Evolutionary conservation across 2,329 filamentous ascomycete genomes (phyloP), one percentile per base, ranked within the genome.

Genomic region (Xylariaceae sp.): DNA sequence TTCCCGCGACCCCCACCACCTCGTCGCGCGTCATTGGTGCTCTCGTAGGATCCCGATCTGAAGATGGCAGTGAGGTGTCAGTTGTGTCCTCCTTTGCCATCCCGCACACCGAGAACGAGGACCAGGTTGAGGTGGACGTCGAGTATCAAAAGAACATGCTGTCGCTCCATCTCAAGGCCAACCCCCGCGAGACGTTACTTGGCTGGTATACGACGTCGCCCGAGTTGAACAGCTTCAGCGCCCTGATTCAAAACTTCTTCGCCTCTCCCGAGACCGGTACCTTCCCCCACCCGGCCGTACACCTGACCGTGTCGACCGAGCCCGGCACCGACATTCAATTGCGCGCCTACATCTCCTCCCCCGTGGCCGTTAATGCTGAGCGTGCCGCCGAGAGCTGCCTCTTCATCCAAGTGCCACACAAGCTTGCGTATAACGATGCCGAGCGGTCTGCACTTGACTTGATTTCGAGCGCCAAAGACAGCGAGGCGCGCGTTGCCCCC

Each of bases 81-180:
- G 94, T 99, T 68, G 86, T 90, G 70, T 95, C 90, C 70, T 92
- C 90, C 77, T 99, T 99, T 72, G 94, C 94, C 64, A 95, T 99
- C 69, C 92, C 92, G 63, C 94, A 99, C 79, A 97, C 92, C 64
- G 94, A 99, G 77, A 96, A 92, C 65, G 88, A 92, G 71, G 94
- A 99, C 75, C 94, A 99, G 76, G 94, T 99, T 67, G 94, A 99
- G 76, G 94, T 99, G 61, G 94, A 99, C 72, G 95, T 99, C 81
- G 94, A 99, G 76, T 99, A 97, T 76, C 94, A 99, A 78, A 97
- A 97, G 83, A 92, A 92, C 74, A 99, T 99, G 94, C 86, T 97
- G 54, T 87, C 89, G 56, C 80, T 99, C 65, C 92, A 96, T 72
- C 85, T 97, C 64, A 92, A 92, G 76, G 92, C 92, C 54, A 88